Conservation (phyloP, 2,329 filamentous ascomycete genomes). For the Pseudogymnoascus sp. region DNA sequence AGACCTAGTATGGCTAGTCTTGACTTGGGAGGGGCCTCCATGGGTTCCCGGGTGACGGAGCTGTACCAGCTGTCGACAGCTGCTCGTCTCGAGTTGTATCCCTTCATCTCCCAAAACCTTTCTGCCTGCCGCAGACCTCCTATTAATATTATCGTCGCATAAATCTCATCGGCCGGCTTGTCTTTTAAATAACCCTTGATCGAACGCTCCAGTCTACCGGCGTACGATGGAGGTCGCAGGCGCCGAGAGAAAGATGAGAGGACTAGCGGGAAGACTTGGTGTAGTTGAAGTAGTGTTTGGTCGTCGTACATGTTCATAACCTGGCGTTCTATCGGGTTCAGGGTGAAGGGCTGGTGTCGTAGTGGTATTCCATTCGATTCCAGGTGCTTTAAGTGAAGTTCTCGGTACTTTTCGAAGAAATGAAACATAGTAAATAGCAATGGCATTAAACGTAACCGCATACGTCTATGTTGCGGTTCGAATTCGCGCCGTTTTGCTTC, state of each 20-base stretch:
- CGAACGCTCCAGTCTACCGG: conserved; percentile 52
- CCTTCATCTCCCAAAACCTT: conserved; percentile 56
- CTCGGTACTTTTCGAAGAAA: conserved; percentile 58
- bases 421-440: conserved; percentile 58
- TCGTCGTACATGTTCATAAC: conserved; percentile 59
- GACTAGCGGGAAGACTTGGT: conserved; percentile 56
- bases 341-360: conserved; percentile 41
- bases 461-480: conserved; percentile 51
- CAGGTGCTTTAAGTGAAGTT: conserved; percentile 49
- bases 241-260: conserved; percentile 56
- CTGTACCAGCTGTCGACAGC: conserved; percentile 54
- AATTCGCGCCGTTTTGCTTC: conserved; percentile 48
- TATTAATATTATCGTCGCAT: conserved; percentile 50
- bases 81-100: conserved; percentile 50
- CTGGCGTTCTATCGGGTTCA: conserved; percentile 53
- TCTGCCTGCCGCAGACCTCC: conserved; percentile 56
- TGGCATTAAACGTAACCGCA: conserved; percentile 55
- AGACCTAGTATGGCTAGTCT: conserved; percentile 41
- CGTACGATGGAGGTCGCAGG: conserved; percentile 55
- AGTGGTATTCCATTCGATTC: conserved; percentile 43
- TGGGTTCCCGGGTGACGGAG: conserved; percentile 37
- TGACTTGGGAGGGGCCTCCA: conserved; percentile 36
- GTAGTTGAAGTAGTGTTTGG: conserved; percentile 51
- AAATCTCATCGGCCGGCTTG: conserved; percentile 53
- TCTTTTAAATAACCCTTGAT: conserved; percentile 56